phyloP scores from a whole-genome alignment of 371 early-diverging fungal genomes.

The Mortierella polycephala region DNA sequence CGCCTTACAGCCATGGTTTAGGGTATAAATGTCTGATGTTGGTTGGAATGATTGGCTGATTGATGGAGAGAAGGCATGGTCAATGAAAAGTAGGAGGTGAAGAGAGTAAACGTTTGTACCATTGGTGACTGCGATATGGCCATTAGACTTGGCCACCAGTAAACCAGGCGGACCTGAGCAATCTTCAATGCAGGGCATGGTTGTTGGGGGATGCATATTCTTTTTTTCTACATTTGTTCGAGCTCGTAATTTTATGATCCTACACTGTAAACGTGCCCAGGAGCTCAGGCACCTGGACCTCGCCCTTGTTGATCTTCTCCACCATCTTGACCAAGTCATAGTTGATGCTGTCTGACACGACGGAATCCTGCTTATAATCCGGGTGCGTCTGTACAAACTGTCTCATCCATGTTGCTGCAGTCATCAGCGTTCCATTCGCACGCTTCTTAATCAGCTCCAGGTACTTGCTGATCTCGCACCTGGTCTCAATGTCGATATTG shows the following conservation, averaged over 20 bases:
- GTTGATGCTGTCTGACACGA: conserved; percentile 84
- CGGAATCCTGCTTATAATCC: conserved; percentile 92
- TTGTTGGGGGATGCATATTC: too few species aligned
- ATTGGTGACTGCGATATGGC: too few species aligned
- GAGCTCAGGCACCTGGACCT: conserved; percentile 67
- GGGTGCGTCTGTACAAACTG: conserved; percentile 91
- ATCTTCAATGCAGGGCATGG: too few species aligned
- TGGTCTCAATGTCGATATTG: conserved; percentile 73
- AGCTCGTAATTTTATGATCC: not conserved
- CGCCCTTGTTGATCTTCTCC: conserved; percentile 75
- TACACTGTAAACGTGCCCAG: conserved; percentile 55
- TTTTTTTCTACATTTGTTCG: too few species aligned
- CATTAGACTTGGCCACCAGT: too few species aligned
- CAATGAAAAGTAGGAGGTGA: not conserved
- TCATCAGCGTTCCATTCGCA: conserved; percentile 87
- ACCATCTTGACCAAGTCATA: conserved; percentile 86
- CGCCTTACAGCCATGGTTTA: not conserved
- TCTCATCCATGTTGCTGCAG: conserved; percentile 93
- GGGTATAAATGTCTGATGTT: too few species aligned
- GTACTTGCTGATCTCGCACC: conserved; percentile 77
- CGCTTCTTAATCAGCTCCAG: conserved; percentile 84
- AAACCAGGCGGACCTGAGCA: too few species aligned
- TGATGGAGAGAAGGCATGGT: too few species aligned
- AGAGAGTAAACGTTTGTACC: too few species aligned
- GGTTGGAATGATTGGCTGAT: too few species aligned